phyloP scores from a whole-genome alignment of 2,329 filamentous ascomycete genomes.

The Arthroderma sp. region DNA sequence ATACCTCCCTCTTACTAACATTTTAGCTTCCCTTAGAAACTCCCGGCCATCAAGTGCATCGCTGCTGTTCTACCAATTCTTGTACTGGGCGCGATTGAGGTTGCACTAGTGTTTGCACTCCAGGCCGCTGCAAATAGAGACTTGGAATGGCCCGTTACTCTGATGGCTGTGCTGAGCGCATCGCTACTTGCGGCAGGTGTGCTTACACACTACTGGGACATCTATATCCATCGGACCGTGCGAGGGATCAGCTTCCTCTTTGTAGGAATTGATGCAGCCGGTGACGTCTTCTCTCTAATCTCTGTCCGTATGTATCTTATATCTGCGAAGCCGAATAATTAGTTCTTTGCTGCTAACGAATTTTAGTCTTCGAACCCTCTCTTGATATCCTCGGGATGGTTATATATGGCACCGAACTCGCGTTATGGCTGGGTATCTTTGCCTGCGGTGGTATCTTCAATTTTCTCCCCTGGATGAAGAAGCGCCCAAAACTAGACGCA shows the following conservation, averaged over 20 bases:
- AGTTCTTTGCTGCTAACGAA: too few relatives aligned
- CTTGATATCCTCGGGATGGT: constrained; percentile 50
- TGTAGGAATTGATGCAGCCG: constrained; percentile 54
- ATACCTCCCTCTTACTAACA: too few relatives aligned
- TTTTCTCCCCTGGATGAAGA: constrained; percentile 43
- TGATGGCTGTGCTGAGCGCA: constrained; percentile 56
- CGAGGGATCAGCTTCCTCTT: constrained; percentile 61
- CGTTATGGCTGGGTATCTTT: constrained; percentile 55
- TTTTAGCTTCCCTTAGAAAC: too few relatives aligned
- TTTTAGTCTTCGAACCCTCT: constrained; percentile 40
- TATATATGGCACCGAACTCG: constrained; percentile 54
- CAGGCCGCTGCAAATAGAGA: constrained; percentile 32
- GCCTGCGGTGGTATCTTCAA: constrained; percentile 54
- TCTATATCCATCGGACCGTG: constrained; percentile 52
- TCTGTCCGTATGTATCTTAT: constrained; percentile 37
- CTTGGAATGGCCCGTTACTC: constrained; percentile 47
- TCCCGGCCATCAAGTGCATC: constrained; percentile 27
- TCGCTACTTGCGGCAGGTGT: constrained; percentile 52
- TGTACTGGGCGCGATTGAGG: constrained; percentile 47
- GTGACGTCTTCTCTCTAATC: constrained; percentile 53
- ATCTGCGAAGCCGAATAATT: not conserved
- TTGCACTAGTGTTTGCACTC: constrained; percentile 46
- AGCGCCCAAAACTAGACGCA: constrained; percentile 10
- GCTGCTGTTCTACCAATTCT: constrained; percentile 40
- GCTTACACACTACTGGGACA: constrained; percentile 56